Base-by-base conservation (phyloP, 2,329 filamentous ascomycete genomes). In the Pseudogymnoascus sp. region DNA sequence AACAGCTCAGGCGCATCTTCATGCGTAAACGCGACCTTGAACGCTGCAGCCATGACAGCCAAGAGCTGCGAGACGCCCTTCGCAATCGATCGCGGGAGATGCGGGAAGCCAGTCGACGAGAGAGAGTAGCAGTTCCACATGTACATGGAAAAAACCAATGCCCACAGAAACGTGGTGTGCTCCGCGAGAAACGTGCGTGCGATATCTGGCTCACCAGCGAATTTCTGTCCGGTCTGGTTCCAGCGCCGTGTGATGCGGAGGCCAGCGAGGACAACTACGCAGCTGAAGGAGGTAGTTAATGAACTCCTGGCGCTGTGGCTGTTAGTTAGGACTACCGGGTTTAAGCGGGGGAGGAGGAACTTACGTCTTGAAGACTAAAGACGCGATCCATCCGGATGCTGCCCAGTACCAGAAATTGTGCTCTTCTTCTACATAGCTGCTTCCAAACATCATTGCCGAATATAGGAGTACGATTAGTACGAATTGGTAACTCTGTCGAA, bases 361-460 rank as follows among this genome's bases (percentile, higher is more conserved):
- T 10, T 65, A 72, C 70, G 77, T 76, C 67, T 78, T 81, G 43
- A 83, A 67, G 33, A 78, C 79, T 11, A 88, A 76, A 31, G 81
- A 78, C 1, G 79, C 75, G 33, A 89, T 72, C 90, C 90, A 96
- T 6, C 85, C 83, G 0, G 89, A 87, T 0, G 88, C 84, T 1
- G 85, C 77, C 92, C 93, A 98, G 76, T 99, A 98, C 95, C 95
- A 99, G 73, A 96, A 97, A 68, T 98, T 91, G 60, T 99, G 95
- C 74, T 99, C 95, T 76, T 99, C 95, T 75, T 99, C 95, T 2
- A 99, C 91, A 74, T 95, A 99, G 72, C 93, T 98, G 73, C 91
- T 96, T 8, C 93, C 93, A 76, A 98, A 98, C 93, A 98, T 98
- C 86, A 97, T 96, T 38, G 85, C 74, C 1, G 88, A 86, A 72